These are phyloP conservation scores for Coniosporium tulheliwenetii DNA, from an alignment of 2,329 filamentous ascomycete species.

Conservation along the genomic window DNA sequence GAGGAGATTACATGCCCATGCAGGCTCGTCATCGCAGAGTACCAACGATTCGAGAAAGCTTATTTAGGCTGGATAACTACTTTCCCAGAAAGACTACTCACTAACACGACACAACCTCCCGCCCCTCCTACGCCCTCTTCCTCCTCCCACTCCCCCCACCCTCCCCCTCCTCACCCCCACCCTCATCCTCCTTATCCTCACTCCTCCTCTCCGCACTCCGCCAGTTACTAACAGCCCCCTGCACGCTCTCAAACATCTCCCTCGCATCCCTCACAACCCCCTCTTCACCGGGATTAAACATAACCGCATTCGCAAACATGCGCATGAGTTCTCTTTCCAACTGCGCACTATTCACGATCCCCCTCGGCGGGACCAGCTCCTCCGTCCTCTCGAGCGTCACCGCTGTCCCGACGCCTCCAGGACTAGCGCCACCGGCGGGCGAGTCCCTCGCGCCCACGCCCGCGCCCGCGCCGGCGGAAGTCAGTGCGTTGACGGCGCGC, in stretches of 20 bases:
- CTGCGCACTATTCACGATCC: slow-evolving; percentile 85
- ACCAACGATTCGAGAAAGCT: too few relatives aligned
- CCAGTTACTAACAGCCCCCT: slow-evolving; percentile 62
- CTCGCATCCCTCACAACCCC: slow-evolving; percentile 76
- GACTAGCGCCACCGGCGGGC: slow-evolving; percentile 33
- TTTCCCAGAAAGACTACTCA: too few relatives aligned
- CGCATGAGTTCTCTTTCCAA: slow-evolving; percentile 86
- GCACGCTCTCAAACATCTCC: slow-evolving; percentile 80
- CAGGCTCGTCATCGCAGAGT: too few relatives aligned
- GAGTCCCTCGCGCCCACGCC: slow-evolving; percentile 45
- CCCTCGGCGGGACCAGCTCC: slow-evolving; percentile 70
- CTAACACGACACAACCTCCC: not conserved
- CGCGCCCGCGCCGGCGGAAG: slow-evolving; percentile 40
- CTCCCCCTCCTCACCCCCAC: slow-evolving; percentile 10
- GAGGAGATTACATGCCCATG: too few relatives aligned
- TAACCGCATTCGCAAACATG: slow-evolving; percentile 96
- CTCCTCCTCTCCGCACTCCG: slow-evolving; percentile 47
- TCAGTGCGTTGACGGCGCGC: slow-evolving; percentile 42
- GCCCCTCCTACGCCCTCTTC: slow-evolving; percentile 5
- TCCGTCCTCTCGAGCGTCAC: slow-evolving; percentile 54
- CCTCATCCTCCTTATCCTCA: slow-evolving; percentile 4
- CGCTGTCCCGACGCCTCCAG: slow-evolving; percentile 18
- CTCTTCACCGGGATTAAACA: slow-evolving; percentile 93
- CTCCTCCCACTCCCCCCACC: slow-evolving; percentile 11
- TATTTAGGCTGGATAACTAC: too few relatives aligned